Base-by-base conservation (phyloP, 371 early-diverging fungal genomes). In the Mucor lusitanicus region DNA sequence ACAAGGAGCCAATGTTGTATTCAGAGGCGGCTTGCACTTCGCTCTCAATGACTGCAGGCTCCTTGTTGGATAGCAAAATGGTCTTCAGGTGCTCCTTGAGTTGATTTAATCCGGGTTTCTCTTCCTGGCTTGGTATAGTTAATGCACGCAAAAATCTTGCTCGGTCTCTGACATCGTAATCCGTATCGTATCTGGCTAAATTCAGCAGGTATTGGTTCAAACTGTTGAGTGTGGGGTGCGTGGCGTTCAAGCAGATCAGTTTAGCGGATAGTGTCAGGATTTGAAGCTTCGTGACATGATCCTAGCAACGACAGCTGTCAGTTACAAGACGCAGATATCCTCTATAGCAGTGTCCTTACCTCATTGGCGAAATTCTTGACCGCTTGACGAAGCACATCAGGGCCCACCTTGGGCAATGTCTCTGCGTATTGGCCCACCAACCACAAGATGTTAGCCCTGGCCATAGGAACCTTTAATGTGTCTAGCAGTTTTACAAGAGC, bases 111-210 rank as follows among this genome's bases (percentile, higher is more conserved):
- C 78, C 82, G 21, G 79, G 75, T 30, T 78, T 78, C 37, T 78
- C 73, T 13, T 80, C 76, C 54, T 60, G 71, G 19, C 62, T 70
- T 12, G 86, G 83, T 62, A 88, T 78, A 15, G 93, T 87, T 60
- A 97, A 75, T 0, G 85, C 90, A 44, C 90, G 87, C 42, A 97
- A 77, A 67, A 94, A 88, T 40, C 99, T 78, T 11, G 94, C 95
- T 19, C 96, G 88, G 69, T 98, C 99, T 35, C 99, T 87, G 1
- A 97, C 91, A 72, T 95, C 95, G 67, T 92, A 96, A 69, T 89
- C 86, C 17, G 85, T 72, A 73, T 98, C 99, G 68, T 92, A 97
- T 33, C 94, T 84, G 0, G 97, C 97, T 63, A 98, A 78, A 39
- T 92, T 87, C 39, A 95, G 85, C 21, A 94, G 74, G 72, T 96